Conservation (phyloP, 2,329 filamentous ascomycete genomes). For the Lachnellula cervina region DNA sequence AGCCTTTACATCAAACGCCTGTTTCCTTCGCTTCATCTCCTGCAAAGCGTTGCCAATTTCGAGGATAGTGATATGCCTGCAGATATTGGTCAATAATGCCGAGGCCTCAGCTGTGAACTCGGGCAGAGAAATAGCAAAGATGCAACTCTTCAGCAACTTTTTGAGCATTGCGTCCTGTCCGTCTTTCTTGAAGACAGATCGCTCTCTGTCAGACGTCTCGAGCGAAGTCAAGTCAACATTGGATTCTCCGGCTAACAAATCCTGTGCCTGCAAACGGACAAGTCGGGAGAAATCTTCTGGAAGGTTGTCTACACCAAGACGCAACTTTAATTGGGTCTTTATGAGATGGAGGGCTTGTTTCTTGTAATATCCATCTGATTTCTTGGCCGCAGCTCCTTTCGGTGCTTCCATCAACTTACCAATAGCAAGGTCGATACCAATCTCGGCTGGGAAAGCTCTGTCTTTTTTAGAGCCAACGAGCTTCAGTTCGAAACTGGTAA, state of each 20-base stretch:
- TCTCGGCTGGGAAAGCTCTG: conserved; percentile 76
- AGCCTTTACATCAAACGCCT: conserved; percentile 75
- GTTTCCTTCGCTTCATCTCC: conserved; percentile 69
- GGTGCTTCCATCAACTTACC: conserved; percentile 79
- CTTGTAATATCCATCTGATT: conserved; percentile 78
- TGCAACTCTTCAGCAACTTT: conserved; percentile 81
- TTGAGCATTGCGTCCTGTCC: conserved; percentile 78
- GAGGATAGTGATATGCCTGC: conserved; percentile 83
- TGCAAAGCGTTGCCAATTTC: conserved; percentile 84
- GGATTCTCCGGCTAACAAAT: conserved; percentile 68
- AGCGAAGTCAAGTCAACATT: conserved; percentile 67
- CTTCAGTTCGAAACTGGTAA: conserved; percentile 80
- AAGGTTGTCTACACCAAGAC: conserved; percentile 80
- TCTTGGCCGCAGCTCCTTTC: conserved; percentile 51
- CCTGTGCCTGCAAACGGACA: conserved; percentile 83
- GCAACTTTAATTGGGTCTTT: conserved; percentile 81
- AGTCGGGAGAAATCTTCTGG: conserved; percentile 85
- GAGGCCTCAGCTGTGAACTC: conserved; percentile 75
- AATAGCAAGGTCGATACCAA: conserved; percentile 85
- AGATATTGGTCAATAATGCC: conserved; percentile 72
- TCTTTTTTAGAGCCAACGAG: conserved; percentile 87
- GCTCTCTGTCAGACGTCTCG: conserved; percentile 70
- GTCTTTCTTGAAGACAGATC: conserved; percentile 81
- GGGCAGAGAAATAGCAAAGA: conserved; percentile 77
- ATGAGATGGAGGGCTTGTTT: conserved; percentile 86